Evolutionary conservation across 768 basidiomycete species (phyloP), one percentile per base, ranked within the genome.

Genomic region (Chalciporus piperatus): DNA sequence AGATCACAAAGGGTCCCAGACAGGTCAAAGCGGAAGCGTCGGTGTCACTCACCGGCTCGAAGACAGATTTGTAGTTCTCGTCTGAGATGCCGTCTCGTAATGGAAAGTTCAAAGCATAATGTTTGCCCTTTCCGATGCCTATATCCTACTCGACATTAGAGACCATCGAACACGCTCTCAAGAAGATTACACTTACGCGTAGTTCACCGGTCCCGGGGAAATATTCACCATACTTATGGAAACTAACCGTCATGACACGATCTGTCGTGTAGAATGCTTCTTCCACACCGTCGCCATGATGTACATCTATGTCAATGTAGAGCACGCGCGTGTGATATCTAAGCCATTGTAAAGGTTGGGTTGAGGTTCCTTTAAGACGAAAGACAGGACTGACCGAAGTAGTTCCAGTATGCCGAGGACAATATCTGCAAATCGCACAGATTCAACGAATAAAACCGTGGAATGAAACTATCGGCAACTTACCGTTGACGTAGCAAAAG

Each of bases 221-320:
- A 70, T 89, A 99, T 70, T 99, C 97, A 30, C 97, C 97, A 58
- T 98, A 99, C 70, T 98, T 98, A 68, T 99, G 97, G 72, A 98
- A 97, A 60, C 91, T 94, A 63, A 86, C 86, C 0, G 96, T 98
- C 97, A 98, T 98, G 50, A 99, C 97, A 40, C 97, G 81, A 67
- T 99, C 96, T 19, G 97, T 98, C 4, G 94, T 95, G 70, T 98
- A 99, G 69, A 99, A 99, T 0, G 97, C 97, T 70, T 99, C 97
- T 67, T 99, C 97, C 20, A 99, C 97, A 39, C 97, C 97, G 69
- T 99, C 97, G 14, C 97, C 97, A 55, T 99, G 97, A 66, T 99
- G 97, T 1, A 97, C 92, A 66, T 99, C 97, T 52, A 99, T 95
- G 65, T 99, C 97, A 59, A 99, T 94, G 71, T 99, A 99, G 19